A percentile compares a stretch with the other conserved stretches of the same genome.
phyloP scores from a whole-genome alignment of 2,329 filamentous ascomycete species.

The Neonectria coccinea region DNA sequence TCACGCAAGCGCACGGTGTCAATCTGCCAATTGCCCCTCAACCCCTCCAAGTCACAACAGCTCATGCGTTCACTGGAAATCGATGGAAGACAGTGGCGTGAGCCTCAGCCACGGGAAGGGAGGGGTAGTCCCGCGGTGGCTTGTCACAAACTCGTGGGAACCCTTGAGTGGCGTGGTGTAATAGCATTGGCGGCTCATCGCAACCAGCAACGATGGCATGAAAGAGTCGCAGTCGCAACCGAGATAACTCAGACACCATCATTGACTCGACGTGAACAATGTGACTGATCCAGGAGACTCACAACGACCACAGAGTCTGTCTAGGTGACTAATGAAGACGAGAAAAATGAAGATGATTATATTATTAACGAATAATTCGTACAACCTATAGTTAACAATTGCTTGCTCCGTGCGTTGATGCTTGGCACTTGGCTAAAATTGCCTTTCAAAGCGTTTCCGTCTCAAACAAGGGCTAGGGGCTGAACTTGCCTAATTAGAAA shows the following conservation, averaged over 20 bases:
- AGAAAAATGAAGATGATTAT: not conserved
- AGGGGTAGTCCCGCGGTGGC: conserved; percentile 17
- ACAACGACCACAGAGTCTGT: not conserved
- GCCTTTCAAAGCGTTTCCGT: not conserved
- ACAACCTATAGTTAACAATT: not conserved
- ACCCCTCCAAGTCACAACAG: conserved; percentile 4
- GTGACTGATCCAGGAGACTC: not conserved
- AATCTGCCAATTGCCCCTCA: conserved; percentile 14
- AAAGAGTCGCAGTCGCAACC: not conserved
- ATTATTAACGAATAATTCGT: not conserved
- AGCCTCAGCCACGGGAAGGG: conserved; percentile 16
- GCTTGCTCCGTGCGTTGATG: not conserved
- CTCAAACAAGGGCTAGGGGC: not conserved
- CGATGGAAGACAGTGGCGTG: conserved; percentile 17
- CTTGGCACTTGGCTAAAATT: not conserved
- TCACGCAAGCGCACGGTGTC: not conserved
- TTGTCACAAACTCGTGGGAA: conserved; percentile 8
- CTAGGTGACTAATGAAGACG: too few relatives aligned
- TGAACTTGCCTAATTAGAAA: conserved; percentile 21
- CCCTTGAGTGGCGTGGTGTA: conserved; percentile 10
- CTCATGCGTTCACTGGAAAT: conserved; percentile 18
- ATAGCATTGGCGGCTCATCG: not conserved
- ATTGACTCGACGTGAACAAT: not conserved
- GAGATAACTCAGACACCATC: not conserved
- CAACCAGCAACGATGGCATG: not conserved